Conservation (phyloP, 1,284 basidiomycete species). For the Xerocomus minutiporus region DNA sequence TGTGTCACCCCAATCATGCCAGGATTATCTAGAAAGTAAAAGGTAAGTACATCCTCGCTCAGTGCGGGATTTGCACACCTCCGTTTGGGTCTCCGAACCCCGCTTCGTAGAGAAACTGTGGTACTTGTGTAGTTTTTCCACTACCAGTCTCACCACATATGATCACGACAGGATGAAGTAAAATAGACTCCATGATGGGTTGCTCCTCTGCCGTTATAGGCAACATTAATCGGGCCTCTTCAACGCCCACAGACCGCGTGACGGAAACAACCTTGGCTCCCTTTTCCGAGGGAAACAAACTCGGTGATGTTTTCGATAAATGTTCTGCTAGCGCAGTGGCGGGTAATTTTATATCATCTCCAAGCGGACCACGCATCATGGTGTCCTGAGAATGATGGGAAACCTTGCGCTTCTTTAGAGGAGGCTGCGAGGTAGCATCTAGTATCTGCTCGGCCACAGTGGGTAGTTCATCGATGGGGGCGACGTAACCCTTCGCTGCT, state of each 20-base stretch:
- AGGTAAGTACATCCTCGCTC: conserved; percentile 2
- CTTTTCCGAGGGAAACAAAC: conserved; percentile 17
- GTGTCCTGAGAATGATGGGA: conserved; percentile 26
- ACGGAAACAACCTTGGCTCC: conserved; percentile 54
- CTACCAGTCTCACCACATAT: conserved; percentile 98
- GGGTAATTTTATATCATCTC: conserved; percentile 61
- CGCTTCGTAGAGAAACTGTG: conserved; percentile 96
- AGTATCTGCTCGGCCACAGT: conserved; percentile 2
- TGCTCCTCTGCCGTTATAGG: conserved; percentile 96
- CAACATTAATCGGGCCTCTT: conserved; percentile 74
- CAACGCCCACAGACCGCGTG: conserved; percentile 67
- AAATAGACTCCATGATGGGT: conserved; percentile 86
- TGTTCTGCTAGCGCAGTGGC: conserved; percentile 55
- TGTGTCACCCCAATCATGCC: conserved; percentile 99
- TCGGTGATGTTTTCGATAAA: conserved; percentile 29
- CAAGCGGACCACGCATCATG: conserved; percentile 64
- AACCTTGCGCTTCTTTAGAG: conserved; percentile 43
- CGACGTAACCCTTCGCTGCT: conserved; percentile 48
- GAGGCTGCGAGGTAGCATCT: conserved; percentile 28
- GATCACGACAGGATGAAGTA: conserved; percentile 85
- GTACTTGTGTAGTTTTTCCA: conserved; percentile 98
- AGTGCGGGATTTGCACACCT: conserved; percentile 44
- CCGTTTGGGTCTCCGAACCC: conserved; percentile 84
- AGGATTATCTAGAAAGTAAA: conserved; percentile 69
- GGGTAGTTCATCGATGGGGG: conserved; percentile 12